Percentiles rank a stretch among this genome's conserved stretches.
Evolutionary conservation across 2,329 filamentous ascomycete species (phyloP).

Genomic region (Tolypocladium ovalisporum): DNA sequence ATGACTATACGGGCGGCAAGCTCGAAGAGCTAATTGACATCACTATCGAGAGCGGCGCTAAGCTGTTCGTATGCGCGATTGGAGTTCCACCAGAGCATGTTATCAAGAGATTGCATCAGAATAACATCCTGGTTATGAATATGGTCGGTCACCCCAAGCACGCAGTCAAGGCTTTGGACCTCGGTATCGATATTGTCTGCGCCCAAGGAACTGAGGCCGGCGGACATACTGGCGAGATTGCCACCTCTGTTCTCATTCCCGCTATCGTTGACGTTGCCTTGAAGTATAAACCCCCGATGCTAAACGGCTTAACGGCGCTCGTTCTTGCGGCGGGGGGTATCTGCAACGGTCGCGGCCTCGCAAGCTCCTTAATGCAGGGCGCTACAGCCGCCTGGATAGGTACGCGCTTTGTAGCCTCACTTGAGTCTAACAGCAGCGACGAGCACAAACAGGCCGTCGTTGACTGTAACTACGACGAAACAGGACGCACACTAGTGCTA

Average conservation of each 20-base stretch:
- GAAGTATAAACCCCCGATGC: slow-evolving; percentile 55
- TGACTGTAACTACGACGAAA: slow-evolving; percentile 64
- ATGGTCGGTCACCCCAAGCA: slow-evolving; percentile 94
- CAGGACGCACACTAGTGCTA: slow-evolving; percentile 71
- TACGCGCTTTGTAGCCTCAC: slow-evolving; percentile 77
- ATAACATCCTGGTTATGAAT: slow-evolving; percentile 84
- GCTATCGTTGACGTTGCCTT: slow-evolving; percentile 75
- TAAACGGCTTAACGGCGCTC: slow-evolving; percentile 60
- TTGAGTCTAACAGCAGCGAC: slow-evolving; percentile 70
- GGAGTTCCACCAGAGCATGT: slow-evolving; percentile 69
- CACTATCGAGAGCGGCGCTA: slow-evolving; percentile 72
- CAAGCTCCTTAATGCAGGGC: slow-evolving; percentile 75
- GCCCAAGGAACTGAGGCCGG: slow-evolving; percentile 90
- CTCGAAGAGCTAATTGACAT: slow-evolving; percentile 86
- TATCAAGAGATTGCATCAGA: slow-evolving; percentile 65
- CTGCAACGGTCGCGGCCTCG: slow-evolving; percentile 69
- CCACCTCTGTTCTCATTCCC: slow-evolving; percentile 77
- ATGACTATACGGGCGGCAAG: slow-evolving; percentile 87
- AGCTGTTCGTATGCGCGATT: slow-evolving; percentile 77
- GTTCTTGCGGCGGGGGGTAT: slow-evolving; percentile 88
- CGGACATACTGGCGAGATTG: slow-evolving; percentile 82
- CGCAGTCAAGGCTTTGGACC: slow-evolving; percentile 75
- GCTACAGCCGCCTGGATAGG: slow-evolving; percentile 89
- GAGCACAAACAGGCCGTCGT: slow-evolving; percentile 81
- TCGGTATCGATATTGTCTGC: slow-evolving; percentile 83